phyloP scores from a whole-genome alignment of 805 yeast species.

The Ogataea trehalophila region DNA sequence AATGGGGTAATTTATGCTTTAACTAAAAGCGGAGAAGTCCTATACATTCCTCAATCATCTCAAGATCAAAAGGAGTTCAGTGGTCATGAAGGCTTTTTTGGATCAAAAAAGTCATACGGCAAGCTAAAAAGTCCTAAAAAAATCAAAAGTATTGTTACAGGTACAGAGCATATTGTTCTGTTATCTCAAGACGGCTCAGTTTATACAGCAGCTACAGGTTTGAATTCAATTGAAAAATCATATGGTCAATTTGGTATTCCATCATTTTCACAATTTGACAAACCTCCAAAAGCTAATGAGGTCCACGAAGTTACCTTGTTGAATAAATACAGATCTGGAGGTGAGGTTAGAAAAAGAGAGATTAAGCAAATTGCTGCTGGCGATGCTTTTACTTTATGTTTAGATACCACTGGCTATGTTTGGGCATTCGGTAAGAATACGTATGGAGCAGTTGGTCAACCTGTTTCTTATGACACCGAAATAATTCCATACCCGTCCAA shows the following conservation, averaged over 20 bases:
- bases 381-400: conserved; percentile 61
- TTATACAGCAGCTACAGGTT: conserved; percentile 58
- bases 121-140: conserved; percentile 14
- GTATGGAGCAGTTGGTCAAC: conserved; percentile 79
- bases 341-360: conserved; percentile 32
- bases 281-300: conserved; percentile 43
- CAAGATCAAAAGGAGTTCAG: conserved; percentile 16
- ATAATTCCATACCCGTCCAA: conserved; percentile 64
- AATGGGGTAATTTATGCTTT: conserved; percentile 50
- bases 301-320: conserved; percentile 54
- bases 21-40: conserved; percentile 42
- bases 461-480: conserved; percentile 61
- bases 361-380: conserved; percentile 70
- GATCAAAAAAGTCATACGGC: conserved; percentile 11
- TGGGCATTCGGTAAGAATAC: conserved; percentile 85
- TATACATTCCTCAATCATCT: conserved; percentile 30
- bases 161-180: conserved; percentile 65
- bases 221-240: conserved; percentile 36
- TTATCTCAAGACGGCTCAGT: conserved; percentile 57
- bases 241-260: conserved; percentile 87
- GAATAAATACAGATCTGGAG: conserved; percentile 38
- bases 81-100: conserved; percentile 12
- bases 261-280: conserved; percentile 56
- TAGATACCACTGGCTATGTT: conserved; percentile 62
- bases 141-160: conserved; percentile 45